Base-by-base conservation (phyloP, 106 monocot species). In the Phalaenopsis equestris region DNA sequence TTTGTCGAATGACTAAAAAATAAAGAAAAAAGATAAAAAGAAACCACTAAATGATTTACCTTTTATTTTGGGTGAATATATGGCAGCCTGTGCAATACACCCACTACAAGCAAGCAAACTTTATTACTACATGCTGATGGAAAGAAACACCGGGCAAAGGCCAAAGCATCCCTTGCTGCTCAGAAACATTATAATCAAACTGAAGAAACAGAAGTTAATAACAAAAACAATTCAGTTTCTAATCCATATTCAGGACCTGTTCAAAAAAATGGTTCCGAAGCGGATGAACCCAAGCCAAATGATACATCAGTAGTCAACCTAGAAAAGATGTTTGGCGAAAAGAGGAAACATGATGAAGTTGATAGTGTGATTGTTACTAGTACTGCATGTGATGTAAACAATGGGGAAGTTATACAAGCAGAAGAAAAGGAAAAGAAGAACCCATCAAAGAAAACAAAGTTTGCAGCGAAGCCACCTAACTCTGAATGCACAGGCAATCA, bases 101-200 rank as follows among this genome's bases (percentile, higher is more conserved):
- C 73, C 1, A 85, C 97, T 49, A 98, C 97, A 75, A 98, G 97
- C 83, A 80, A 88, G 88, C 97, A 98, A 84, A 92, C 97, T 37
- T 85, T 98, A 10, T 79, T 89, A 72, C 79, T 83, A 18, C 97
- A 98, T 88, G 97, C 94, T 41, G 97, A 98, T 79, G 97, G 97
- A 41, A 98, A 98, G 90, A 98, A 98, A 84, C 97, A 98, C 81
- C 81, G 92, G 83, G 94, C 92, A 77, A 98, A 98, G 78, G 97
- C 97, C 39, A 89, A 89, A 73, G 97, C 89, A 72, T 98, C 84
- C 80, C 94, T 91, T 94, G 90, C 92, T 79, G 55, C 88, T 76
- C 92, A 98, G 82, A 94, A 92, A 19, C 85, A 89, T 79, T 67
- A 84, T 37, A 70, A 14, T 74, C 84, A 81, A 67, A 67, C 72